phyloP scores from a whole-genome alignment of 768 basidiomycete genomes.

The Ramaria sp. region DNA sequence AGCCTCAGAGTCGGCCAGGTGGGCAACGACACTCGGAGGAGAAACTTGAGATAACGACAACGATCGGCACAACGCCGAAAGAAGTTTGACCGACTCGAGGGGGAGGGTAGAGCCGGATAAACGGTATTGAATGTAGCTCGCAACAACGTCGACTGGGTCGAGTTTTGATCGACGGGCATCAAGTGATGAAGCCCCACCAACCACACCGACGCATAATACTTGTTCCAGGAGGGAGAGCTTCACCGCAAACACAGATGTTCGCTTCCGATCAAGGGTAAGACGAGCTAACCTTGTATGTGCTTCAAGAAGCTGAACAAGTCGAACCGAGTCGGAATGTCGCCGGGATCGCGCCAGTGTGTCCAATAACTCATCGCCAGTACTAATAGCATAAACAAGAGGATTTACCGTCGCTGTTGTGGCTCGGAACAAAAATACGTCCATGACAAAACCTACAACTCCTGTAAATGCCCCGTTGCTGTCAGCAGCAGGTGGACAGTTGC shows the following conservation, averaged over 20 bases:
- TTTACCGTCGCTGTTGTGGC: constrained; percentile 73
- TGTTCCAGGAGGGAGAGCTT: constrained; percentile 59
- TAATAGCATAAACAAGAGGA: constrained; percentile 64
- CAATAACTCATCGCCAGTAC: constrained; percentile 48
- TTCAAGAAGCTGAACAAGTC: constrained; percentile 58
- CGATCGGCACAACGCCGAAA: constrained; percentile 58
- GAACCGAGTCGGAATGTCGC: constrained; percentile 57
- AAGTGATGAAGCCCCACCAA: constrained; percentile 33
- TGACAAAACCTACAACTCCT: constrained; percentile 25
- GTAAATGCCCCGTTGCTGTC: constrained; percentile 38
- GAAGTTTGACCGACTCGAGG: constrained; percentile 51
- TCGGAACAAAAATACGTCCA: constrained; percentile 61
- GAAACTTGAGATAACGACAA: constrained; percentile 50
- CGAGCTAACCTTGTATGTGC: constrained; percentile 53
- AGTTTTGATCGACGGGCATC: constrained; percentile 37
- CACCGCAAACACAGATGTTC: constrained; percentile 26
- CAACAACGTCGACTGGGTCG: constrained; percentile 68
- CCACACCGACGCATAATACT: constrained; percentile 52
- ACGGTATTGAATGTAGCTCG: constrained; percentile 54
- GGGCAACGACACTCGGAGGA: constrained; percentile 63
- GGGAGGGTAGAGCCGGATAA: constrained; percentile 51
- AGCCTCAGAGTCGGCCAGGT: constrained; percentile 67
- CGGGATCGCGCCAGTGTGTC: constrained; percentile 48
- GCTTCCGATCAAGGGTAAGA: constrained; percentile 55
- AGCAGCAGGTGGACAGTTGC: constrained; percentile 39